Percentiles rank a stretch among this genome's conserved stretches.
Evolutionary conservation across 139 green algal genomes (phyloP).

Genomic region (Deuterostichococcus epilithicus): DNA sequence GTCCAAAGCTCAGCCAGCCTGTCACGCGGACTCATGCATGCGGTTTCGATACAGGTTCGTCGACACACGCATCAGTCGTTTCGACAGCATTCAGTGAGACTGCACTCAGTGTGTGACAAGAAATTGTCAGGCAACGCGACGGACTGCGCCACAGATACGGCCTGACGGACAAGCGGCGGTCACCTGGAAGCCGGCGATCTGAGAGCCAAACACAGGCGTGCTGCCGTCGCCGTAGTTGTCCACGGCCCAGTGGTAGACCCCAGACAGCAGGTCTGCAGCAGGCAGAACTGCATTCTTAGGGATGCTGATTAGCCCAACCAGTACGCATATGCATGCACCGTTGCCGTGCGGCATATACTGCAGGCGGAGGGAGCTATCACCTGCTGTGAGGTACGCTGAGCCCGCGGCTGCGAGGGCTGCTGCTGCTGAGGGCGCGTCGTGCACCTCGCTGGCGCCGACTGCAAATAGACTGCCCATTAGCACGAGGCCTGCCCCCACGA

Average conservation of each 20-base stretch:
- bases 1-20: no score
- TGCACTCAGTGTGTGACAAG: neutral
- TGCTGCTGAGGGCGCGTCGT: constrained; percentile 3
- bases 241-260: constrained; percentile 86
- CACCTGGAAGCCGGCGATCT: constrained; percentile 91
- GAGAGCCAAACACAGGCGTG: constrained; percentile 88
- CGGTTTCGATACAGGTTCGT: no score
- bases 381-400: constrained; percentile 57
- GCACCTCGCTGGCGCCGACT: constrained; percentile 19
- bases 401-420: constrained; percentile 19
- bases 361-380: constrained; percentile 9
- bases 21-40: no score
- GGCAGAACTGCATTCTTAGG: neutral
- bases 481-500: constrained; percentile 42
- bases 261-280: constrained; percentile 46
- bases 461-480: constrained; percentile 41
- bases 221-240: constrained; percentile 91
- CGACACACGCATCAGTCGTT: no score
- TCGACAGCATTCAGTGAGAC: no score
- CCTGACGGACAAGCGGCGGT: no score
- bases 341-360: neutral
- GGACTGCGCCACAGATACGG: no score
- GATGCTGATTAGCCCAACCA: neutral
- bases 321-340: neutral
- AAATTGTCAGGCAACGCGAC: no score